These are phyloP conservation scores for Rhodomyrtus psidioides DNA, from an alignment of 441 rosid species.

Conservation along the genomic window DNA sequence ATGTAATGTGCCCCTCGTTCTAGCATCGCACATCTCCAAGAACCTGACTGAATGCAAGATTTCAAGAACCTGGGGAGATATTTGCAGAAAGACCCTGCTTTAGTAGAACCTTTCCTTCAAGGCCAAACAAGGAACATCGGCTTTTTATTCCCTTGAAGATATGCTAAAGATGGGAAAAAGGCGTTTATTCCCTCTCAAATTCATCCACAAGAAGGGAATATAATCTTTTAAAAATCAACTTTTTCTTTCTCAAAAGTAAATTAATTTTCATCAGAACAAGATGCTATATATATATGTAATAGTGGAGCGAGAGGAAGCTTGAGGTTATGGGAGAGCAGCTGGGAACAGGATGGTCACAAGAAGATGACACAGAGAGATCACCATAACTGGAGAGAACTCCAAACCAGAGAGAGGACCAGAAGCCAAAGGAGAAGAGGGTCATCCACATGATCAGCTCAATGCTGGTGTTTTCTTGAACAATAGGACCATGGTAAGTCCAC, in stretches of 20 bases:
- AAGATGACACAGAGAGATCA: constrained; percentile 1
- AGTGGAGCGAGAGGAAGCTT: not conserved
- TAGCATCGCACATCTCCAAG: not conserved
- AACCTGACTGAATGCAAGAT: not conserved
- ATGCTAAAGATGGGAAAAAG: not conserved
- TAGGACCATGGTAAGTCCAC: constrained; percentile 21
- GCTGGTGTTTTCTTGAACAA: constrained; percentile 37
- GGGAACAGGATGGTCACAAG: constrained; percentile 16
- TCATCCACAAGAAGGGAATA: not conserved
- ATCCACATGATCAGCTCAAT: constrained; percentile 30
- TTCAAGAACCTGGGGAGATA: not conserved
- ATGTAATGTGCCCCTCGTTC: not conserved
- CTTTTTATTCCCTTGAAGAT: not conserved
- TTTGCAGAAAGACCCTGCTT: not conserved
- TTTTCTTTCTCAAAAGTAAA: no score
- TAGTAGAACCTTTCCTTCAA: not conserved
- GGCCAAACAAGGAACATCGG: not conserved
- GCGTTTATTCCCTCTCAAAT: not conserved
- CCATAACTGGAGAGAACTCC: not conserved
- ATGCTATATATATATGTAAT: not conserved
- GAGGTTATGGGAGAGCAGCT: not conserved
- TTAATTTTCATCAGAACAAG: not conserved
- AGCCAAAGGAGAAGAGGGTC: constrained; percentile 2
- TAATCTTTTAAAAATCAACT: not conserved
- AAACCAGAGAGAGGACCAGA: not conserved